Evolutionary conservation across 75 land plant genomes (phyloP).

Genomic region (Sequoia sempervirens): DNA sequence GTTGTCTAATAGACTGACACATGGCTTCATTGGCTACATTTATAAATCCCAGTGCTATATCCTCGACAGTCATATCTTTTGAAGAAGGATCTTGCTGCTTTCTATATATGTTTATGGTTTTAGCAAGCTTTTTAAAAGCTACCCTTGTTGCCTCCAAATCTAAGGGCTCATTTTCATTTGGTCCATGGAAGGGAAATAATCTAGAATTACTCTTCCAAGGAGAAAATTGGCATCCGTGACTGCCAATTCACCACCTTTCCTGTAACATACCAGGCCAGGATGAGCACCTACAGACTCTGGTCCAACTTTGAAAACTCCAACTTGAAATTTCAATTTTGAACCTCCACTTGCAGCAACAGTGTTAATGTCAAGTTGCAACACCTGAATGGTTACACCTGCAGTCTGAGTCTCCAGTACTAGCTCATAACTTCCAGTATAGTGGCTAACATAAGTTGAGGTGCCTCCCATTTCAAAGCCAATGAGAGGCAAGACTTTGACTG

Average conservation of each 20-base stretch:
- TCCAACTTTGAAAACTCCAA: conserved; percentile 91
- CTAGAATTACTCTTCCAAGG: conserved; percentile 85
- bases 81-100: conserved; percentile 65
- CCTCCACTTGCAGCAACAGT: conserved; percentile 99
- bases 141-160: conserved; percentile 63
- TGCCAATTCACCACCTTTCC: conserved; percentile 94
- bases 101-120: conserved; percentile 63
- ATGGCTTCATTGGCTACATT: conserved; percentile 99
- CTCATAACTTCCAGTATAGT: conserved; percentile 87
- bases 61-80: conserved; percentile 87
- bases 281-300: conserved; percentile 99
- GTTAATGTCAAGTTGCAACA: conserved; percentile 95
- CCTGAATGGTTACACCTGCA: conserved; percentile 93
- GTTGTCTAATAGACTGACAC: conserved; percentile 93
- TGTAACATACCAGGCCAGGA: conserved; percentile 95
- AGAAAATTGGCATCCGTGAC: conserved; percentile 95
- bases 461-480: conserved; percentile 99
- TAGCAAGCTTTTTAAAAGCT: conserved; percentile 60
- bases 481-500: too few relatives aligned
- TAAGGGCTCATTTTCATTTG: conserved; percentile 82
- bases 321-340: conserved; percentile 89
- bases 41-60: conserved; percentile 89
- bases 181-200: conserved; percentile 97
- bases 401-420: conserved; percentile 96
- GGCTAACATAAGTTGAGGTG: conserved; percentile 99